A percentile compares a stretch with the other conserved stretches of the same genome.
Conservation (phyloP, 1,284 basidiomycete species). For the Marasmius oreades region DNA sequence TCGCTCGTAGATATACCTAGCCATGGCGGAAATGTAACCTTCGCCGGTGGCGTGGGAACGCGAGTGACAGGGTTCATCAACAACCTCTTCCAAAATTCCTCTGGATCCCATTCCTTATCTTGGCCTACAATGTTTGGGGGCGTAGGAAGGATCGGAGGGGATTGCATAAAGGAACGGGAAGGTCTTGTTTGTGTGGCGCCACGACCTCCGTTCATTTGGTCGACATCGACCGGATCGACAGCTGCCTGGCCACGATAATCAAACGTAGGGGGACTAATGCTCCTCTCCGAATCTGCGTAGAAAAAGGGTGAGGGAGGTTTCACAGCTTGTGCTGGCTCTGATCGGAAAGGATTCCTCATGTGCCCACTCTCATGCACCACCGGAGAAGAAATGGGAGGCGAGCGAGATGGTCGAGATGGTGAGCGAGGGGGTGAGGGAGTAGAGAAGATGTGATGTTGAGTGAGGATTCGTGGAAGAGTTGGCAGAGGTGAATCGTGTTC, state of each 20-base stretch:
- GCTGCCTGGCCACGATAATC: background rate
- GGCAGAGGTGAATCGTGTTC: too few species aligned
- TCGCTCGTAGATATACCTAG: background rate
- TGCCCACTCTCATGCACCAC: too few species aligned
- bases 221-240: too few species aligned
- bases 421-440: too few species aligned
- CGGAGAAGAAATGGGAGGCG: too few species aligned
- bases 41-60: background rate
- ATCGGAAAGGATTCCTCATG: too few species aligned
- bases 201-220: too few species aligned
- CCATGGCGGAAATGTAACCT: background rate
- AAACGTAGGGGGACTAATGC: background rate
- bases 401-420: too few species aligned
- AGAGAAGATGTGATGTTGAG: too few species aligned
- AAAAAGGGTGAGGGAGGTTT: slow-evolving; percentile 2
- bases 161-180: slow-evolving; percentile 6
- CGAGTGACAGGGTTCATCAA: background rate
- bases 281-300: background rate
- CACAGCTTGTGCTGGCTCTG: background rate
- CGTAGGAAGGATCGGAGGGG: slow-evolving; percentile 13
- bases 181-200: too few species aligned
- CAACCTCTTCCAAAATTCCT: background rate
- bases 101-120: background rate
- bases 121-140: background rate
- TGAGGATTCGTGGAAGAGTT: too few species aligned